phyloP scores from a whole-genome alignment of 306 rosid species.

The Gynostemma pentaphyllum region DNA sequence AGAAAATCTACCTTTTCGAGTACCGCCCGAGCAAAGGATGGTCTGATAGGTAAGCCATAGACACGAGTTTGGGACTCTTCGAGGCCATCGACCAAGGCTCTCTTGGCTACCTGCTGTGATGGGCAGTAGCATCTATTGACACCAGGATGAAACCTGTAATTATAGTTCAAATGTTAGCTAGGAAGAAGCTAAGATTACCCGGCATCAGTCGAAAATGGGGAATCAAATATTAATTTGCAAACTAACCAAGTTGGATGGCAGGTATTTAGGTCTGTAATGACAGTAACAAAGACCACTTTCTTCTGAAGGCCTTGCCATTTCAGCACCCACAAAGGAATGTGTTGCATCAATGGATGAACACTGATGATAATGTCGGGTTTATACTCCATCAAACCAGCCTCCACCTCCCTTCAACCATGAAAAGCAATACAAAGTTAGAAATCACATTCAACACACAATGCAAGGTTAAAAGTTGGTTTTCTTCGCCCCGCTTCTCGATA shows the following conservation, averaged over 20 bases:
- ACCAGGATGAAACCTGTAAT: constrained; percentile 83
- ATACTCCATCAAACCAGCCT: constrained; percentile 90
- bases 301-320: constrained; percentile 95
- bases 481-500: neutral
- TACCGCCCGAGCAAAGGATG: constrained; percentile 85
- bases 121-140: constrained; percentile 94
- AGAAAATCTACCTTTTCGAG: constrained; percentile 40
- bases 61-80: constrained; percentile 58
- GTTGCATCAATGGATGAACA: constrained; percentile 98
- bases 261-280: constrained; percentile 75
- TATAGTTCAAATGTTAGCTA: constrained; percentile 9
- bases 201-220: neutral
- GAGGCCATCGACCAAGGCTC: constrained; percentile 67
- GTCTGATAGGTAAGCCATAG: constrained; percentile 87
- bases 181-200: neutral
- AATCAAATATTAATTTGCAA: neutral
- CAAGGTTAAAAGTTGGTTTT: neutral
- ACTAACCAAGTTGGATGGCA: constrained; percentile 94
- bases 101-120: constrained; percentile 72
- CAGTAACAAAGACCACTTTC: constrained; percentile 82
- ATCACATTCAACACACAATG: neutral
- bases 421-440: constrained; percentile 10
- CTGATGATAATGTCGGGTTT: constrained; percentile 92
- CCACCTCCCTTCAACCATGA: constrained; percentile 68
- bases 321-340: constrained; percentile 97